Percentiles rank a stretch among this genome's conserved stretches.
phyloP scores from a whole-genome alignment of 352 stramenopile genomes.

The Aphanomyces astaci region DNA sequence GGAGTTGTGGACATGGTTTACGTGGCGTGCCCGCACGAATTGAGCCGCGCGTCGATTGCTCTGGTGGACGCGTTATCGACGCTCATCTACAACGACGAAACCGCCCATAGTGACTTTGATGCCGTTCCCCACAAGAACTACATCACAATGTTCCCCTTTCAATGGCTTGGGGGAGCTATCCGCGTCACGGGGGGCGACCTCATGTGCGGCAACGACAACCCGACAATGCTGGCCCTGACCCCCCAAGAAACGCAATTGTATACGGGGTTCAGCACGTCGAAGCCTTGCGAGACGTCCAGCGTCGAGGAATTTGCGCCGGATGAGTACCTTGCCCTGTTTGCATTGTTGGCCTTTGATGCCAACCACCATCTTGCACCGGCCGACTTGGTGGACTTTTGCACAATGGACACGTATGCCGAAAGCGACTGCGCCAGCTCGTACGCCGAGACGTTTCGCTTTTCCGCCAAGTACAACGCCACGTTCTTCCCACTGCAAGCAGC shows the following conservation, averaged over 20 bases:
- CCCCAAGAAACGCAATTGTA: neutral
- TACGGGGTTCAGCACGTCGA: neutral
- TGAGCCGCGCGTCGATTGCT: neutral
- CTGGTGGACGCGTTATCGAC: neutral
- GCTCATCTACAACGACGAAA: neutral
- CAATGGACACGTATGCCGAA: neutral
- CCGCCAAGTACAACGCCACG: neutral
- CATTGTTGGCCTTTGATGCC: neutral
- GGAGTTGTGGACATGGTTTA: constrained; percentile 12
- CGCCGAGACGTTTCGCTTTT: neutral
- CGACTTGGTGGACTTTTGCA: neutral
- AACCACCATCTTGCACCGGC: neutral
- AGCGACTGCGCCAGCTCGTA: neutral
- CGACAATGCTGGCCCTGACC: neutral
- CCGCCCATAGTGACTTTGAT: neutral
- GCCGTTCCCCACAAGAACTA: neutral
- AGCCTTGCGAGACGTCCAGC: neutral
- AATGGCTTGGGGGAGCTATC: neutral
- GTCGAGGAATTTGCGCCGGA: neutral
- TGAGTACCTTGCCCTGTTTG: constrained; percentile 3
- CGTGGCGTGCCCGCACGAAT: neutral
- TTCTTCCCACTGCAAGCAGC: neutral
- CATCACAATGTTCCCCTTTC: neutral
- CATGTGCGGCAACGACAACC: constrained; percentile 8
- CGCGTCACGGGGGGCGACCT: neutral